phyloP scores from a whole-genome alignment of 164 flowering plant genomes.

The Aristolochia californica region DNA sequence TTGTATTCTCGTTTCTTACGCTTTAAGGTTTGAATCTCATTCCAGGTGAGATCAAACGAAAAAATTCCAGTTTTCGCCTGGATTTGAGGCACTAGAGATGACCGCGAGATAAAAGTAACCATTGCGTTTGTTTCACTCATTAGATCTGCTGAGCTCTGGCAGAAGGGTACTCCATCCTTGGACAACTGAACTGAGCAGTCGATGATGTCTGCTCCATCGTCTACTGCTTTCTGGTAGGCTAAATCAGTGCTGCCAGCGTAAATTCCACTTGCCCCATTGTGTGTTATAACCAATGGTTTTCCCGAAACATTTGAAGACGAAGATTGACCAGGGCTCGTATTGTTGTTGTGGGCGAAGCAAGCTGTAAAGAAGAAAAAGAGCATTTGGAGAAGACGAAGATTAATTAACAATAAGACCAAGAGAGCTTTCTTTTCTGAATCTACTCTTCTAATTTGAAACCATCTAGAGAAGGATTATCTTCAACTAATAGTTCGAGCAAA shows the following conservation, averaged over 20 bases:
- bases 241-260: slow-evolving; percentile 78
- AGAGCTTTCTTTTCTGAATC: too few species aligned
- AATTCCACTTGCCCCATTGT: slow-evolving; percentile 89
- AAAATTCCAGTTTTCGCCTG: slow-evolving; percentile 57
- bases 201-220: slow-evolving; percentile 81
- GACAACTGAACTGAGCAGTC: slow-evolving; percentile 91
- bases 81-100: slow-evolving; percentile 46
- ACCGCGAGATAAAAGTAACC: slow-evolving; percentile 43
- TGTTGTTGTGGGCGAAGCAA: slow-evolving; percentile 51
- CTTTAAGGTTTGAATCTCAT: slow-evolving; percentile 58
- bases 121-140: slow-evolving; percentile 44
- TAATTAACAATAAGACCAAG: too few species aligned
- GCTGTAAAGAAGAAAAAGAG: slow-evolving; percentile 29
- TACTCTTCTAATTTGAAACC: too few species aligned
- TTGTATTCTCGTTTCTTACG: too few species aligned
- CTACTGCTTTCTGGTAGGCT: slow-evolving; percentile 72
- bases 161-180: slow-evolving; percentile 80
- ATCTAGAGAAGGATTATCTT: too few species aligned
- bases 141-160: slow-evolving; percentile 54
- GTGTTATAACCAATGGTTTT: slow-evolving; percentile 48
- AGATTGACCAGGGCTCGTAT: slow-evolving; percentile 10
- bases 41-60: slow-evolving; percentile 82
- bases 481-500: background rate
- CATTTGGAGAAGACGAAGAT: background rate
- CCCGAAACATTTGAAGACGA: slow-evolving; percentile 19